Percentiles rank a stretch among this genome's conserved stretches.
Evolutionary conservation across 352 stramenopile species (phyloP).

Genomic region (Pythium rishiriense): DNA sequence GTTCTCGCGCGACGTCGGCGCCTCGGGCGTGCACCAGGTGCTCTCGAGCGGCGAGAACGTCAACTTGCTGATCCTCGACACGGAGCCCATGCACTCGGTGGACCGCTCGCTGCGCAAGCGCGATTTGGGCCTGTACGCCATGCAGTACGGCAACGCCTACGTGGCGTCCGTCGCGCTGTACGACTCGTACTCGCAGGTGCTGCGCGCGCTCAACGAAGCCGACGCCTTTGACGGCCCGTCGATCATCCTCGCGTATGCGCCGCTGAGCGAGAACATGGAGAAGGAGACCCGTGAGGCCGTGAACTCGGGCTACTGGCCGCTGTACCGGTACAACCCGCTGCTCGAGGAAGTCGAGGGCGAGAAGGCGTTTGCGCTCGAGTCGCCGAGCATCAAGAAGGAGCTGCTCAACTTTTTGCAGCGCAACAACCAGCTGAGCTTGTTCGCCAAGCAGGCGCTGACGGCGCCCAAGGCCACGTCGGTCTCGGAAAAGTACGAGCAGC

Average conservation of each 20-base stretch:
- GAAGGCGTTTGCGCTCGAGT: slow-evolving; percentile 90
- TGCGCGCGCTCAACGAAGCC: slow-evolving; percentile 89
- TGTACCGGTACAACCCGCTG: slow-evolving; percentile 92
- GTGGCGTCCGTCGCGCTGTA: slow-evolving; percentile 91
- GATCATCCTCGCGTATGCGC: slow-evolving; percentile 90
- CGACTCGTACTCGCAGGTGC: slow-evolving; percentile 84
- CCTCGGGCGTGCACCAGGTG: slow-evolving; percentile 72
- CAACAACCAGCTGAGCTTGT: slow-evolving; percentile 90
- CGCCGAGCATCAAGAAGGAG: slow-evolving; percentile 90
- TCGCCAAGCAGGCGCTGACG: slow-evolving; percentile 75
- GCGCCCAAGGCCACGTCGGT: slow-evolving; percentile 39
- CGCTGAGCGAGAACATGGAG: slow-evolving; percentile 81
- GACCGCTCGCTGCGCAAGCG: slow-evolving; percentile 86
- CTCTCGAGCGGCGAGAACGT: slow-evolving; percentile 75
- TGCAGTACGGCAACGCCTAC: slow-evolving; percentile 94
- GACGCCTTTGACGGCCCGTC: slow-evolving; percentile 89
- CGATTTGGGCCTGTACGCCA: slow-evolving; percentile 90
- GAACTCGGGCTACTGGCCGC: slow-evolving; percentile 87
- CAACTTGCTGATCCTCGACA: slow-evolving; percentile 78
- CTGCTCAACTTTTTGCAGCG: slow-evolving; percentile 87
- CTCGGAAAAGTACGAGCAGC: slow-evolving; percentile 69
- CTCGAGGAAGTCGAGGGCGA: slow-evolving; percentile 77
- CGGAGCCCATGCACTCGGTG: slow-evolving; percentile 63
- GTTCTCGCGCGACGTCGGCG: slow-evolving; percentile 69
- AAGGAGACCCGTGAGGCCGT: slow-evolving; percentile 89